Conservation (phyloP, 352 stramenopile species). For the Globisporangium nodosum region DNA sequence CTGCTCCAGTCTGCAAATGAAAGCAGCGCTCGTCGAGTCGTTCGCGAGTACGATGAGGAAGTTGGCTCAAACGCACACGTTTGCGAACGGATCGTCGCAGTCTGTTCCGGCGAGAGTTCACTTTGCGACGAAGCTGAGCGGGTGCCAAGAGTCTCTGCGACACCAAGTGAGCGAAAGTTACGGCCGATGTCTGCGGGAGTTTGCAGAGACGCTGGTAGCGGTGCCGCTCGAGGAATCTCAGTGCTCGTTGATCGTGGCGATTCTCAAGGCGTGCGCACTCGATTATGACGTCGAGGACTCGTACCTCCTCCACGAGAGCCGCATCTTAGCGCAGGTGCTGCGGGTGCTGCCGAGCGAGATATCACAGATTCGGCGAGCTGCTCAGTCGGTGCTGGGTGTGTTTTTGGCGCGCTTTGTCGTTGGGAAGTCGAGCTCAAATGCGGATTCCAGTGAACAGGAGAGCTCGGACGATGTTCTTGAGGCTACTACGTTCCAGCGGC, state of each 20-base stretch:
- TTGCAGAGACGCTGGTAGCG: slow-evolving; percentile 14
- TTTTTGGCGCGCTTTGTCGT: slow-evolving; percentile 63
- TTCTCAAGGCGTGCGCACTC: slow-evolving; percentile 52
- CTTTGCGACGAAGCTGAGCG: slow-evolving; percentile 44
- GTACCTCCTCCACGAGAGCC: slow-evolving; percentile 64
- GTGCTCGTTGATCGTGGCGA: slow-evolving; percentile 29
- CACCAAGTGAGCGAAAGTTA: slow-evolving; percentile 49
- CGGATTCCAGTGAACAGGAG: slow-evolving; percentile 13
- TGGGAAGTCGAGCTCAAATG: slow-evolving; percentile 16
- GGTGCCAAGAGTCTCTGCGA: slow-evolving; percentile 39
- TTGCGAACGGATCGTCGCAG: slow-evolving; percentile 7
- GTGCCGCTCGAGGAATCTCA: slow-evolving; percentile 15
- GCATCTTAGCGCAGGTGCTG: slow-evolving; percentile 46
- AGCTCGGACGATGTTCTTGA: slow-evolving; percentile 21
- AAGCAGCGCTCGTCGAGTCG: slow-evolving; percentile 43
- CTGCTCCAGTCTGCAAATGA: slow-evolving; percentile 20
- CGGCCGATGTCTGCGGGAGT: slow-evolving; percentile 28
- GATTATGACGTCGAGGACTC: slow-evolving; percentile 78
- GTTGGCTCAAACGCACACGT: slow-evolving; percentile 25
- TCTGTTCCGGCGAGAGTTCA: slow-evolving; percentile 34
- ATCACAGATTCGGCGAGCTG: slow-evolving; percentile 35
- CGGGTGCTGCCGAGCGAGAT: slow-evolving; percentile 41
- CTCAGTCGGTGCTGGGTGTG: slow-evolving; percentile 50
- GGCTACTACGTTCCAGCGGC: slow-evolving; percentile 51
- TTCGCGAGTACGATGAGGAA: slow-evolving; percentile 38